Evolutionary conservation across 2,329 filamentous ascomycete genomes (phyloP).

Genomic region (Sporothrix curviconia): DNA sequence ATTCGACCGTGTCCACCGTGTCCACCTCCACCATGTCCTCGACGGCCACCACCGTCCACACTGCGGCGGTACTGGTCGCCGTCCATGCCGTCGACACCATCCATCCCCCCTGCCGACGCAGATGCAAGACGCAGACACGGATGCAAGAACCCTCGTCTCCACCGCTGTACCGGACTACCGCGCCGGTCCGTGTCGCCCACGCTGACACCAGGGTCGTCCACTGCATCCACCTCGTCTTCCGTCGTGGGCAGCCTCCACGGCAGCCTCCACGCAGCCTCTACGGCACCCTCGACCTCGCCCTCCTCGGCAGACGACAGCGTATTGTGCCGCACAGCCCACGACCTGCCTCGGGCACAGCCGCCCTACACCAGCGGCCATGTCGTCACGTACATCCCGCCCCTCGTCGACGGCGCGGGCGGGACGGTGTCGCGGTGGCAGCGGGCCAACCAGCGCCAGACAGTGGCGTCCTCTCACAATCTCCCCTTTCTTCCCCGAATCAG

Average conservation of each 20-base stretch:
- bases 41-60: background rate
- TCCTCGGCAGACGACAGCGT: background rate
- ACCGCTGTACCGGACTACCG: background rate
- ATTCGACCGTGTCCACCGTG: slow-evolving; percentile 7
- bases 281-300: background rate
- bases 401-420: slow-evolving; percentile 31
- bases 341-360: background rate
- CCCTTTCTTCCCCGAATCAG: slow-evolving; percentile 17
- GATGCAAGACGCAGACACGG: too few relatives aligned
- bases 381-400: slow-evolving; percentile 30
- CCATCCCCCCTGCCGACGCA: background rate
- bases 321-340: background rate
- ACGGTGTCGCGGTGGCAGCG: slow-evolving; percentile 24
- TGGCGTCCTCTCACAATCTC: background rate
- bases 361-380: slow-evolving; percentile 8
- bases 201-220: background rate
- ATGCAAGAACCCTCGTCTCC: background rate
- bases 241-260: background rate
- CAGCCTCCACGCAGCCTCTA: background rate
- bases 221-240: background rate
- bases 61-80: slow-evolving; percentile 18
- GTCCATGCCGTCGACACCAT: slow-evolving; percentile 4
- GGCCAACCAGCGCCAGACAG: background rate
- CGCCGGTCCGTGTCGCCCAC: background rate
- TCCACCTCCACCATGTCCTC: slow-evolving; percentile 4